phyloP scores from a whole-genome alignment of 495 filamentous ascomycete species.

The Penicillium mononematosum region DNA sequence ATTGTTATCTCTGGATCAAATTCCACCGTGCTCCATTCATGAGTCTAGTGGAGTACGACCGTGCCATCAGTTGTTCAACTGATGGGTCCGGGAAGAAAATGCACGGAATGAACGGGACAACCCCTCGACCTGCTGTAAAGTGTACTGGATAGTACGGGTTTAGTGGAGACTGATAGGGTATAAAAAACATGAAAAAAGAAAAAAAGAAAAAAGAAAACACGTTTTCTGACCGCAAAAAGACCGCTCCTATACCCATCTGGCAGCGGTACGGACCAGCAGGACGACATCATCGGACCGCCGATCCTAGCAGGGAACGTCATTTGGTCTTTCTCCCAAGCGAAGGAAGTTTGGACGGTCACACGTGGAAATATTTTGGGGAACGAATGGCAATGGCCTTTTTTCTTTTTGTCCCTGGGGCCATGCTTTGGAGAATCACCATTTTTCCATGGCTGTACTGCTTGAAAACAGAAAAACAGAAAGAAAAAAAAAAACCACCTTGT shows the following conservation, averaged over 20 bases:
- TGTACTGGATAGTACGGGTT: slow-evolving; percentile 8
- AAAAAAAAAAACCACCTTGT: not conserved
- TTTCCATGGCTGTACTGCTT: not conserved
- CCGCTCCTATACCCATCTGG: slow-evolving; percentile 16
- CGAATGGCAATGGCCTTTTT: not conserved
- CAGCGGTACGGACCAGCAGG: slow-evolving; percentile 14
- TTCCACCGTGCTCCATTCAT: not conserved
- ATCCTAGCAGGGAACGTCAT: slow-evolving; percentile 24
- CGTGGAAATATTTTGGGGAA: slow-evolving; percentile 3
- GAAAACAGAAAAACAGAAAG: not conserved
- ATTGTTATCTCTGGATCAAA: slow-evolving; percentile 1
- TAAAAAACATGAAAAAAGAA: not conserved
- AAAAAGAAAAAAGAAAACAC: not conserved
- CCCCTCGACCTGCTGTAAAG: slow-evolving; percentile 3
- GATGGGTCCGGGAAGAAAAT: slow-evolving; percentile 8
- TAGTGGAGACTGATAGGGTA: slow-evolving; percentile 11
- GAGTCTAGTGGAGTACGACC: slow-evolving; percentile 11
- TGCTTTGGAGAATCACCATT: not conserved
- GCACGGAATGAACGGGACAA: slow-evolving; percentile 6
- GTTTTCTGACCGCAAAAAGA: slow-evolving; percentile 1
- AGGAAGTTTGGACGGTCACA: slow-evolving; percentile 1
- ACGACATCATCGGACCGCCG: slow-evolving; percentile 29
- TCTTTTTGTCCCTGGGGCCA: not conserved
- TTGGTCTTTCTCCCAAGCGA: slow-evolving; percentile 5
- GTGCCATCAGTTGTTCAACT: not conserved